These are phyloP conservation scores for Friedmanniomyces simplex DNA, from an alignment of 495 filamentous ascomycete species.

Conservation along the genomic window DNA sequence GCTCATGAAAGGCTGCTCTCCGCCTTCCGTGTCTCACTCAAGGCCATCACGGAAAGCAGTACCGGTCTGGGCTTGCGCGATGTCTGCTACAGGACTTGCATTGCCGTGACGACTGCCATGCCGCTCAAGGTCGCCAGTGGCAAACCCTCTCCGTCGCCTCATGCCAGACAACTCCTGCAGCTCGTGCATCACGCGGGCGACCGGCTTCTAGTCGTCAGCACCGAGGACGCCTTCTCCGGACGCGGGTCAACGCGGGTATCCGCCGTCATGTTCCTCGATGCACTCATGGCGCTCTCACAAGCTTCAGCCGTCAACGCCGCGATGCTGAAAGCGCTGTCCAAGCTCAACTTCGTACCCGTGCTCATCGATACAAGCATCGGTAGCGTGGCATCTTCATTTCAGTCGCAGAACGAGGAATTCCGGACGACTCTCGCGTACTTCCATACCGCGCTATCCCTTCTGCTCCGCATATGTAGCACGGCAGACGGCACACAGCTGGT, in stretches of 20 bases:
- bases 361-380: slow-evolving; percentile 59
- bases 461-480: slow-evolving; percentile 75
- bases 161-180: slow-evolving; percentile 62
- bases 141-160: slow-evolving; percentile 37
- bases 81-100: slow-evolving; percentile 77
- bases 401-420: slow-evolving; percentile 13
- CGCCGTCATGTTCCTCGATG: slow-evolving; percentile 64
- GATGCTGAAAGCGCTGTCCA: slow-evolving; percentile 66
- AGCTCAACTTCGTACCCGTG: slow-evolving; percentile 80
- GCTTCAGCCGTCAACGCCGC: slow-evolving; percentile 49
- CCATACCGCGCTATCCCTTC: slow-evolving; percentile 66
- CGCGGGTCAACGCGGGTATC: slow-evolving; percentile 71
- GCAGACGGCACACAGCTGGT: slow-evolving; percentile 68
- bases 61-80: slow-evolving; percentile 63
- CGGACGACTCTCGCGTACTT: slow-evolving; percentile 42
- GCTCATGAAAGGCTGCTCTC: slow-evolving; percentile 84
- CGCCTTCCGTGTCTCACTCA: slow-evolving; percentile 73
- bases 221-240: slow-evolving; percentile 85
- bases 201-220: slow-evolving; percentile 70
- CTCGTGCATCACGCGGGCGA: slow-evolving; percentile 68
- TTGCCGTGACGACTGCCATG: slow-evolving; percentile 53
- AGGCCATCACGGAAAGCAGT: slow-evolving; percentile 60
- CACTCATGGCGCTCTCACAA: slow-evolving; percentile 56
- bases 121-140: slow-evolving; percentile 7
- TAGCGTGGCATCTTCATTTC: slow-evolving; percentile 15